phyloP scores from a whole-genome alignment of 2,329 filamentous ascomycete species.

The Microsporum audouinii region DNA sequence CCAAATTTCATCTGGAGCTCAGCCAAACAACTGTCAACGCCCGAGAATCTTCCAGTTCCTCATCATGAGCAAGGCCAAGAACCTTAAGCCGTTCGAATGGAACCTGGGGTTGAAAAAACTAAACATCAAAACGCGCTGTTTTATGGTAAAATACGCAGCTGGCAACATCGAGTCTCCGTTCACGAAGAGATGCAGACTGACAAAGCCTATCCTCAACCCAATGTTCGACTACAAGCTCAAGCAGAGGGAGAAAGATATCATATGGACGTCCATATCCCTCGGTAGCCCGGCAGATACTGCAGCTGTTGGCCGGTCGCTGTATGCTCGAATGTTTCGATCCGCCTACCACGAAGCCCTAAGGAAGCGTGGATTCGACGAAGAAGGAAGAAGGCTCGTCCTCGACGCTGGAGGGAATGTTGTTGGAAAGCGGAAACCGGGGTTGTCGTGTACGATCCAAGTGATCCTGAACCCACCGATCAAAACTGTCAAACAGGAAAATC shows the following conservation, averaged over 20 bases:
- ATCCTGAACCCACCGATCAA: background rate
- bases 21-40: background rate
- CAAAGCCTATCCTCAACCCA: constrained; percentile 19
- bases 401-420: background rate
- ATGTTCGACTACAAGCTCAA: constrained; percentile 29
- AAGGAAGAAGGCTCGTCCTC: constrained; percentile 18
- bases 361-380: constrained; percentile 34
- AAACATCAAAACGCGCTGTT: background rate
- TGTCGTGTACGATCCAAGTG: background rate
- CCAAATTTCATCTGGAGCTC: background rate
- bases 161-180: constrained; percentile 19
- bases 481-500: background rate
- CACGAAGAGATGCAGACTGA: constrained; percentile 9
- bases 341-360: constrained; percentile 38
- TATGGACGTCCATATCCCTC: constrained; percentile 40
- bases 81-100: background rate
- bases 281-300: constrained; percentile 25
- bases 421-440: background rate
- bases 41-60: background rate
- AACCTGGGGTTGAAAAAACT: background rate
- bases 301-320: constrained; percentile 38
- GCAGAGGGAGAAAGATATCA: constrained; percentile 29
- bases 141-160: background rate
- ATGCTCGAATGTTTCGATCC: constrained; percentile 32
- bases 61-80: background rate